Percentiles rank a stretch among this genome's conserved stretches.
phyloP scores from a whole-genome alignment of 2,329 filamentous ascomycete genomes.

The Aspergillus novoparasiticus region DNA sequence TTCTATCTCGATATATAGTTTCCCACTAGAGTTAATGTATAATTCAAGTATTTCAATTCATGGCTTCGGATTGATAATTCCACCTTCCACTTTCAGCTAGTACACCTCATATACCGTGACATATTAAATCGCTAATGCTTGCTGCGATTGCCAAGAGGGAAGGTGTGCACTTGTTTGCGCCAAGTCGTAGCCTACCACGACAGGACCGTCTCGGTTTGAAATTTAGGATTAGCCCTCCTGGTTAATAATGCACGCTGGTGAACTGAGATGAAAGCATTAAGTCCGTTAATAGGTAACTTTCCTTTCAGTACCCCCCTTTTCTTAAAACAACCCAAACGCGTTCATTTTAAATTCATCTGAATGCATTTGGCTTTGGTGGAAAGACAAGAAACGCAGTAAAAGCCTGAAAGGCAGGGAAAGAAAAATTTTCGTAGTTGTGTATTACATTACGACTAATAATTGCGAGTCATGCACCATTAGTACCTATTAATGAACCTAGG shows the following conservation, averaged over 20 bases:
- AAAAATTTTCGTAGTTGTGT: no score
- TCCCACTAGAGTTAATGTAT: not conserved
- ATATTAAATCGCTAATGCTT: not conserved
- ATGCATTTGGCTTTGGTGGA: not conserved
- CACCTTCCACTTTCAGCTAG: not conserved
- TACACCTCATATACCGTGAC: not conserved
- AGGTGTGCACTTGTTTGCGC: not conserved
- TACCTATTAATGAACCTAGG: not conserved
- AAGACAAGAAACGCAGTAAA: not conserved
- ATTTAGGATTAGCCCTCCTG: not conserved
- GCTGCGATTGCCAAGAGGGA: not conserved
- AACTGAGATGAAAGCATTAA: not conserved
- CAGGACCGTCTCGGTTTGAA: not conserved
- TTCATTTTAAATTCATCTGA: not conserved
- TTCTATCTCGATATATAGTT: not conserved
- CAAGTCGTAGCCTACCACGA: not conserved
- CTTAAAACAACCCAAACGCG: not conserved
- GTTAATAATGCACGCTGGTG: no score
- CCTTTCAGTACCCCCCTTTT: not conserved
- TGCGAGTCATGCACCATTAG: not conserved
- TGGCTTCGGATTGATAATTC: not conserved
- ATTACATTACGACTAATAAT: not conserved
- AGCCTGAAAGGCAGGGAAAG: no score
- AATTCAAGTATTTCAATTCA: not conserved
- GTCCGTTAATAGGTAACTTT: not conserved